Evolutionary conservation across 2,329 filamentous ascomycete species (phyloP).

Genomic region (Elsinoe batatas): DNA sequence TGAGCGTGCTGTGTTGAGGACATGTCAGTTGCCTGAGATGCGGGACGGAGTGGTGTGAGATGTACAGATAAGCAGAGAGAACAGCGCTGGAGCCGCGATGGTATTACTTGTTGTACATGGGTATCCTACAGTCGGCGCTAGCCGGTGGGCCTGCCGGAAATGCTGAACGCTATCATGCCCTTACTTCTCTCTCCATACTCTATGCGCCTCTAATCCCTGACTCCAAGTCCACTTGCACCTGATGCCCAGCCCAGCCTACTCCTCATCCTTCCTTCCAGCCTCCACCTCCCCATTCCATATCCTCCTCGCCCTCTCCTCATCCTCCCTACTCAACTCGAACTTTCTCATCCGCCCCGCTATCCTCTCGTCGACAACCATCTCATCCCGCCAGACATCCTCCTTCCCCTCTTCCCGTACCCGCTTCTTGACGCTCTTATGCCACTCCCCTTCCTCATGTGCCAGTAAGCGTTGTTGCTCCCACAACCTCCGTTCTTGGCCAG

Average conservation of each 20-base stretch:
- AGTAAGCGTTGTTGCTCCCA: conserved; percentile 59
- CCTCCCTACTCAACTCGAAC: conserved; percentile 60
- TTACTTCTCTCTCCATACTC: too few species aligned
- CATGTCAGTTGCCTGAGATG: background rate
- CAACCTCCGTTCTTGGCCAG: conserved; percentile 25
- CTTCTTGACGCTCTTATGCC: conserved; percentile 71
- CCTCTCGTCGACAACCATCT: conserved; percentile 65
- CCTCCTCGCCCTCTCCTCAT: conserved; percentile 55
- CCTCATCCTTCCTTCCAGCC: background rate
- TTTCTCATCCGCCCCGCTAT: conserved; percentile 70
- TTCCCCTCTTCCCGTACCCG: conserved; percentile 40
- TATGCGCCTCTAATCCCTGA: too few species aligned
- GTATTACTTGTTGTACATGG: background rate
- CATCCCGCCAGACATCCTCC: conserved; percentile 60
- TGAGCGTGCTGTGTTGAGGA: background rate
- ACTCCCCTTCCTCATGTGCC: conserved; percentile 63
- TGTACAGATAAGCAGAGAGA: too few species aligned
- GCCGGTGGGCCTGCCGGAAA: background rate
- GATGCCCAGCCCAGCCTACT: background rate
- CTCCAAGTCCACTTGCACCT: background rate
- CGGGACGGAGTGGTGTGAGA: too few species aligned
- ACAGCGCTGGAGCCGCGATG: background rate
- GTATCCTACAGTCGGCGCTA: background rate
- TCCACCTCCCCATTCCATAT: conserved; percentile 1
- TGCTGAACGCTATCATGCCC: background rate